phyloP scores from a whole-genome alignment of 306 rosid genomes.

The Trifolium repens region DNA sequence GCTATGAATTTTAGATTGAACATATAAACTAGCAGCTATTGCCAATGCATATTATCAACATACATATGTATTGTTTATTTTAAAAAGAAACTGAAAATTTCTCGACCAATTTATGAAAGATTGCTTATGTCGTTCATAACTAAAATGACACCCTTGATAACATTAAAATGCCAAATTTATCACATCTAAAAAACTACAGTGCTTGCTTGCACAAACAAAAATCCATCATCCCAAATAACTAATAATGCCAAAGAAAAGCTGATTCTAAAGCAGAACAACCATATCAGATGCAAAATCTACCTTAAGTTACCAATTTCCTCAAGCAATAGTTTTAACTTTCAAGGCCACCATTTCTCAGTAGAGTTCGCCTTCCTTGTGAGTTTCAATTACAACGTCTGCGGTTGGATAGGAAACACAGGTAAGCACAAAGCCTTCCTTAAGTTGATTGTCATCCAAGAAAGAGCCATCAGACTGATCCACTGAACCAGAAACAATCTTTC shows the following conservation, averaged over 20 bases:
- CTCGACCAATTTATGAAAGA: not conserved
- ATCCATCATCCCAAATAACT: conserved; percentile 31
- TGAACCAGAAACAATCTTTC: conserved; percentile 60
- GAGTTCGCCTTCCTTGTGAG: conserved; percentile 81
- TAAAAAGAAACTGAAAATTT: not conserved
- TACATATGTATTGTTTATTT: not conserved
- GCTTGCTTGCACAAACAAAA: conserved; percentile 39
- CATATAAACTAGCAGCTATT: not conserved
- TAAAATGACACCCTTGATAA: conserved; percentile 4
- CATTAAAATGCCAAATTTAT: conserved; percentile 27
- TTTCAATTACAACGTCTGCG: conserved; percentile 69
- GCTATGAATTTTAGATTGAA: no score
- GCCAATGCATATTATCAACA: not conserved
- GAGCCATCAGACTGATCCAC: conserved; percentile 87
- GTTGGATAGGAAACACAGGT: conserved; percentile 83
- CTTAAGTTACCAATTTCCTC: conserved; percentile 18
- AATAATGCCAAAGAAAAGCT: conserved; percentile 23
- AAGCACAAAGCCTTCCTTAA: conserved; percentile 59
- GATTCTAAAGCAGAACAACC: conserved; percentile 38
- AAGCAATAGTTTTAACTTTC: conserved; percentile 2
- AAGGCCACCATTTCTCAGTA: conserved; percentile 48
- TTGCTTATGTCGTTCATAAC: not conserved
- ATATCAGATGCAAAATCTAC: conserved; percentile 29
- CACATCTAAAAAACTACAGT: conserved; percentile 16
- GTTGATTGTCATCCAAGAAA: conserved; percentile 72